Percentiles rank a stretch among this genome's conserved stretches.
Evolutionary conservation across 345 rosid species (phyloP).

Genomic region (Lepidium aucheri): DNA sequence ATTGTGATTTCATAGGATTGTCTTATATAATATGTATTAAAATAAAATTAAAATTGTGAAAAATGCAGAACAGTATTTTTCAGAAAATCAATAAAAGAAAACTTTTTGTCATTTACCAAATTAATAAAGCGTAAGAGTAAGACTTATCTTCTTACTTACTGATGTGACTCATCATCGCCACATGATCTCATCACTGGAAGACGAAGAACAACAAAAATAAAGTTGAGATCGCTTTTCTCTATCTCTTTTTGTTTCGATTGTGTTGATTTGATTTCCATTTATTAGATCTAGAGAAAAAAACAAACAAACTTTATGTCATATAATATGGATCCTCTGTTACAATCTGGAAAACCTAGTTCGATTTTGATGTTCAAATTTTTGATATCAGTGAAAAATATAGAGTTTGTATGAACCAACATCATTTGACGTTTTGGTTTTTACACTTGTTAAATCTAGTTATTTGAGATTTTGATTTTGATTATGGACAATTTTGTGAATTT

Average conservation of each 20-base stretch:
- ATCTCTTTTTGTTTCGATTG: not conserved
- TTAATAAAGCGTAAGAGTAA: too few species aligned
- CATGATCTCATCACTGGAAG: not conserved
- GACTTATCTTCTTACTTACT: too few species aligned
- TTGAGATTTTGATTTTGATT: not conserved
- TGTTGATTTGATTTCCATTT: not conserved
- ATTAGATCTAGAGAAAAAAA: not conserved
- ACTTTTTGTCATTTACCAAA: too few species aligned
- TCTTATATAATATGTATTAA: too few species aligned
- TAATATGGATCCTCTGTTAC: not conserved
- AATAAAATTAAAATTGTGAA: too few species aligned
- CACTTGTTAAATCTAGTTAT: not conserved
- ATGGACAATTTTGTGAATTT: not conserved
- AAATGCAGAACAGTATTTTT: too few species aligned
- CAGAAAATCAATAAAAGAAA: too few species aligned
- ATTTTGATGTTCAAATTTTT: not conserved
- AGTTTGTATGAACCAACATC: not conserved
- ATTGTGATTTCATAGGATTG: too few species aligned
- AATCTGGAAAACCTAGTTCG: not conserved
- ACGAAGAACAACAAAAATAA: not conserved
- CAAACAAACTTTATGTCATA: not conserved
- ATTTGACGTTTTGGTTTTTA: not conserved
- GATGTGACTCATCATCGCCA: too few species aligned
- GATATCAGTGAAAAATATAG: not conserved
- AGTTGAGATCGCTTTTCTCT: not conserved